Base-by-base conservation (phyloP, 2,329 filamentous ascomycete species). In the Ramichloridium luteum region DNA sequence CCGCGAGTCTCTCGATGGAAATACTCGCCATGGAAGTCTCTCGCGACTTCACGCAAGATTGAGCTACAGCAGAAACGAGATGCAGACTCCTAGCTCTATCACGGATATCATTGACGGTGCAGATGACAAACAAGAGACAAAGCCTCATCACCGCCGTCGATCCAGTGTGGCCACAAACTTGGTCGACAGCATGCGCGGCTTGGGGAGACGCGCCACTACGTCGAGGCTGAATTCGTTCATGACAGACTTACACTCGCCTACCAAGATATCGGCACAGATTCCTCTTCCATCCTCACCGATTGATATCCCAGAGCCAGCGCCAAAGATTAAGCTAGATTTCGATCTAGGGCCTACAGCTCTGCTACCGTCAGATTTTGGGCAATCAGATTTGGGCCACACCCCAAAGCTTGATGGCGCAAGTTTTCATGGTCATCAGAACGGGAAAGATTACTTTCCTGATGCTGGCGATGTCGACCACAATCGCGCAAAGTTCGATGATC, bases 241-340 rank as follows among this genome's bases (percentile, higher is more conserved):
- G 25, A 37, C 35, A 22, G 25, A 31, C 11, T 16, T 28, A 16
- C 25, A 13, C 13, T 32, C 35, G 22, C 36, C 31, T 4, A 39
- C 30, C n/a, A 41, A 36, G 18, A 25, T 30, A 15, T 39, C 45
- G 5, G 23, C 28, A 4, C 28, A 28, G n/a, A 34, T 44, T 5
- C 43, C 43, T 4, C 29, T 45, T n/a, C 45, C 45, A 8, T 48
- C 45, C 5, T 46, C 44, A 16, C 46, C 48, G 2, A 45, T 51
- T 18, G 27, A 36, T 14, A 45, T 50, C 4, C 40, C 47, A 5
- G 28, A 28, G 3, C 17, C 36, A 10, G 20, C 38, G 14, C 38
- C 46, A 15, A 34, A 36, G n/a, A 34, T 49, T 11, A 36, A 38
- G 9, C 32, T 50, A 12, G 38, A 44, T 25, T 34, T 53, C 10